Base-by-base conservation (phyloP, 2,329 filamentous ascomycete genomes). In the Aspergillus sp. region DNA sequence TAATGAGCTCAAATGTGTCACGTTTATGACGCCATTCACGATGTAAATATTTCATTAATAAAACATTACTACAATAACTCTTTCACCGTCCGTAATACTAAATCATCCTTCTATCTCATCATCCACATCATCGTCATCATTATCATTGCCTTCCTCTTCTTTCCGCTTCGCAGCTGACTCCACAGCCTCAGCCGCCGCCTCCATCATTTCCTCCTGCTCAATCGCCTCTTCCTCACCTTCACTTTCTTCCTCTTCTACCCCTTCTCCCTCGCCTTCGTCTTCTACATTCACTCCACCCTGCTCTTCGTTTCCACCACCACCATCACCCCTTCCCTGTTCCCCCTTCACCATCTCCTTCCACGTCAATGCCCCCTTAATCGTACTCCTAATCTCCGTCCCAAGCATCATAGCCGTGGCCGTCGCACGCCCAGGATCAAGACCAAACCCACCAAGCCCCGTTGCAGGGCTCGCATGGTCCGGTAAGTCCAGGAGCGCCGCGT, bases 401-500 rank as follows among this genome's bases (percentile, higher is more conserved):
- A 72, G 60, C 56, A 71, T 68, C 58, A 62, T 60, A 35, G 62
- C 53, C 14, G 62, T 60, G 35, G 62, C 52, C 9, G 58, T 60
- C 21, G 63, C 64, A 3, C 40, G 56, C 6, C 60, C 62, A 12
- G 65, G 39, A 58, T 70, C 66, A 35, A 71, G 50, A 58, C 65
- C 66, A 35, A 74, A 74, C 33, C 60, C 52, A 2, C 25, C 47
- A 12, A 61, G 52, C 21, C 62, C 67, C 21, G 41, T 65, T 59
- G 57, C 67, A 50, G 56, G 65, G 56, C 40, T 43, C 2, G 68
- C 72, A 56, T 72, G 66, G 15, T 75, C 73, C 14, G 78, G 78
- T 23, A 81, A 65, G 1, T 55, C 57, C 43, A 78, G 47, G 6
- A 81, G 66, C 9, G 66, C 66, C 41, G 58, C 57, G 55, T 76